Percentiles rank a stretch among this genome's conserved stretches.
phyloP scores from a whole-genome alignment of 1,284 basidiomycete species.

The Peniophora sp. region DNA sequence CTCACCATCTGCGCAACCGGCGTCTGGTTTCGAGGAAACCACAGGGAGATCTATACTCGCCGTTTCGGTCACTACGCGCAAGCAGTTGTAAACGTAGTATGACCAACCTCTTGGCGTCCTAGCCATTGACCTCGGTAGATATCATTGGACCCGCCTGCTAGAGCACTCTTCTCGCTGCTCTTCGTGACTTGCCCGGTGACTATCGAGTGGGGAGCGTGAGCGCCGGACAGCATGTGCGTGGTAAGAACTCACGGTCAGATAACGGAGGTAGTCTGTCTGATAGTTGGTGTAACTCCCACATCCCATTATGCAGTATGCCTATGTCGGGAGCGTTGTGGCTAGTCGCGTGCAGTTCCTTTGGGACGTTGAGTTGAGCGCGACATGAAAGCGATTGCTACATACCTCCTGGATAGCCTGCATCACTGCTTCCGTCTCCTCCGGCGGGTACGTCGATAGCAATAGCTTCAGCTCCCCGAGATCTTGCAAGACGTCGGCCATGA shows the following conservation, averaged over 20 bases:
- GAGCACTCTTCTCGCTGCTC: conserved; percentile 20
- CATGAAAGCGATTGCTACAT: conserved; percentile 5
- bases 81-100: no score
- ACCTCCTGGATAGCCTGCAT: conserved; percentile 36
- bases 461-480: conserved; percentile 24
- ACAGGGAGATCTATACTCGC: conserved; percentile 9
- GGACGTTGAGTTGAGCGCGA: conserved; percentile 1
- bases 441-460: conserved; percentile 20
- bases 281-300: conserved; percentile 27
- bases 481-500: conserved; percentile 26
- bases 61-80: no score
- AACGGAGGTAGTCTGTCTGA: conserved; percentile 30
- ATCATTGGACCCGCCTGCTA: conserved; percentile 30
- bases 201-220: conserved; percentile 10
- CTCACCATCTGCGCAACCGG: conserved; percentile 8
- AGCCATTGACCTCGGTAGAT: conserved; percentile 33
- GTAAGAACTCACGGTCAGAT: conserved; percentile 27
- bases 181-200: conserved; percentile 34
- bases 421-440: conserved; percentile 24
- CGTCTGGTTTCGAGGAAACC: conserved; percentile 9
- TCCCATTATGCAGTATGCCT: conserved; percentile 25
- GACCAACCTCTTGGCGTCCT: conserved; percentile 23
- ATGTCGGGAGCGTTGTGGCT: conserved; percentile 22
- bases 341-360: conserved; percentile 28
- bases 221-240: background rate